Evolutionary conservation across 2,329 filamentous ascomycete genomes (phyloP).

Genomic region (Stemphylium beticola): DNA sequence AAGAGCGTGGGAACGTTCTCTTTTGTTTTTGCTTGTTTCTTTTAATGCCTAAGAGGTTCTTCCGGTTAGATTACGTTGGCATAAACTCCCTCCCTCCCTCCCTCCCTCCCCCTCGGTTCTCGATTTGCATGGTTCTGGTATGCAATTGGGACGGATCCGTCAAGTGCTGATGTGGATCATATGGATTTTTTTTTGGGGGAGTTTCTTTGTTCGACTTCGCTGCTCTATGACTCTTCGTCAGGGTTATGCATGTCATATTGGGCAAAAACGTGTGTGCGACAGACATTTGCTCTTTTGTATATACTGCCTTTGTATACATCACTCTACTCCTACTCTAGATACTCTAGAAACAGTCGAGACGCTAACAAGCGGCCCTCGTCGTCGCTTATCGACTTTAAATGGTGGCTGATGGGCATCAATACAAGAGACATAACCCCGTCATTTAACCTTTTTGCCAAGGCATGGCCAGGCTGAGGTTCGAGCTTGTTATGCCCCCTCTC

Average conservation of each 20-base stretch:
- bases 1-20: conserved; percentile 2
- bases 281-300: not conserved
- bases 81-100: conserved; percentile 23
- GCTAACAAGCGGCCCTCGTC: too few species aligned
- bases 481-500: too few species aligned
- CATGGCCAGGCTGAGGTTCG: too few species aligned
- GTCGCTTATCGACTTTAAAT: too few species aligned
- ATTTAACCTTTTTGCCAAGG: too few species aligned
- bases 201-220: not conserved
- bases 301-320: not conserved
- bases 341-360: not conserved
- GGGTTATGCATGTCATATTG: not conserved
- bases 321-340: not conserved
- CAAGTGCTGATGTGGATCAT: conserved; percentile 51
- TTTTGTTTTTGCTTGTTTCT: conserved; percentile 2
- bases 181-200: conserved; percentile 10
- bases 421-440: too few species aligned
- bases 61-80: conserved; percentile 25
- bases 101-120: conserved; percentile 15
- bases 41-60: not conserved
- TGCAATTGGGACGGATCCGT: conserved; percentile 45
- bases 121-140: conserved; percentile 22
- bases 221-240: not conserved
- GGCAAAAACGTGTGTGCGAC: not conserved
- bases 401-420: too few species aligned